These are phyloP conservation scores for Begonia masoniana DNA, from an alignment of 306 rosid species.

Conservation along the genomic window DNA sequence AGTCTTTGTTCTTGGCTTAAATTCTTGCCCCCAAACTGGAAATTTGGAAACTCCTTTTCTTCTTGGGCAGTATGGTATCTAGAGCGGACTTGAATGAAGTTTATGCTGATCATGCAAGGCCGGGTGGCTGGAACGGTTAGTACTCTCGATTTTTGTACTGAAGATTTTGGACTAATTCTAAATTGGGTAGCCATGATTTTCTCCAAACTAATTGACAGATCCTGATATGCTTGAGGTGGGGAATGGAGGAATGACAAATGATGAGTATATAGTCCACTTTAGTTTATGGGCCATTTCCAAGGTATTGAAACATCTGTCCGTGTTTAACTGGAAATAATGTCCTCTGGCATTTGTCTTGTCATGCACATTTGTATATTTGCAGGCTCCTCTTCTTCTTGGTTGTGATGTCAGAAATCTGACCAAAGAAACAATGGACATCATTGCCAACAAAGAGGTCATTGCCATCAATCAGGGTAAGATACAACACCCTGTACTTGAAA, in stretches of 20 bases:
- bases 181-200: background rate
- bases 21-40: background rate
- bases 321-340: too few species aligned
- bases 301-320: conserved; percentile 19
- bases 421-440: conserved; percentile 50
- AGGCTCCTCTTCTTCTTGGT: conserved; percentile 99
- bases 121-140: conserved; percentile 98
- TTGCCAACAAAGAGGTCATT: conserved; percentile 64
- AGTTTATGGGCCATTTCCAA: conserved; percentile 95
- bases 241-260: conserved; percentile 85
- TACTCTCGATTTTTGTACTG: background rate
- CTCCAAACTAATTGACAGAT: conserved; percentile 29
- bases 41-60: conserved; percentile 3
- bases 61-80: conserved; percentile 54
- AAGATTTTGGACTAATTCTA: background rate
- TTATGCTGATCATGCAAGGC: conserved; percentile 67
- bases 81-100: conserved; percentile 72
- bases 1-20: background rate
- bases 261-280: conserved; percentile 84
- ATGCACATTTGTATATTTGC: conserved; percentile 7
- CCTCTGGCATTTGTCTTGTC: conserved; percentile 1
- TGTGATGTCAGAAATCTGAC: conserved; percentile 74
- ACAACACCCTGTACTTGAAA: too few species aligned
- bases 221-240: conserved; percentile 99
- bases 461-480: conserved; percentile 71